Evolutionary conservation across 2,329 filamentous ascomycete genomes (phyloP), one percentile per base, ranked within the genome.

Genomic region (Tricladium varicosporioides): DNA sequence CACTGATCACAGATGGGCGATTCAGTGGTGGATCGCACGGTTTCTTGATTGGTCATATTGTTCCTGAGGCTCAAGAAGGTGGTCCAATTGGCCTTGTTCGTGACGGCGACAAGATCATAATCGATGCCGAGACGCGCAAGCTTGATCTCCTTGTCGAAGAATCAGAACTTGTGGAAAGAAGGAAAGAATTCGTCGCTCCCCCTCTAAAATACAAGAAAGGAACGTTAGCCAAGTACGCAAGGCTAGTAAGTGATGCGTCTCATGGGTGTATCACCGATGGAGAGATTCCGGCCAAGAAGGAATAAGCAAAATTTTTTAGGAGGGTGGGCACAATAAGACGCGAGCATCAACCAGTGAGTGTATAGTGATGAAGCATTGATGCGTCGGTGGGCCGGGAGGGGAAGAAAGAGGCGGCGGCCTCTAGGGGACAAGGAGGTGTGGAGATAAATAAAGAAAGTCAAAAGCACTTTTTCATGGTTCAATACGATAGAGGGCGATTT

Each of bases 1-100:
- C 87, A 2, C 76, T 91, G 40, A 86, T 91, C 72, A 91, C 87
- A 1, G 87, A 91, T 66, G 87, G 87, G 46, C 73, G 84, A 62
- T 82, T 84, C 73, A 79, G 75, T 40, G 82, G 82, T 56, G 82
- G 81, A 48, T 78, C 74, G 53, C 82, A 85, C 72, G 82, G 82
- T 10, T 85, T 85, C 73, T 69, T 85, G 61, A 84, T 85, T 65
- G 82, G 82, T 5, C 82, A 85, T 64, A 82, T 85, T 60, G 81
- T 83, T 11, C 82, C 82, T 2, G 82, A 85, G 69, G 82, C 82
- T 1, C 81, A 84, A 65, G 80, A 78, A 54, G 82, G 82, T 47
- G 82, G 82, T 1, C 82, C 82, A 0, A 83, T 85, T 57, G 82
- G 78, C 11, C 72, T 85, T 43, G 81, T 84, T 1, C 68, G 75